Evolutionary conservation across 1,284 basidiomycete genomes (phyloP).

Genomic region (Fistulinella staudtii): DNA sequence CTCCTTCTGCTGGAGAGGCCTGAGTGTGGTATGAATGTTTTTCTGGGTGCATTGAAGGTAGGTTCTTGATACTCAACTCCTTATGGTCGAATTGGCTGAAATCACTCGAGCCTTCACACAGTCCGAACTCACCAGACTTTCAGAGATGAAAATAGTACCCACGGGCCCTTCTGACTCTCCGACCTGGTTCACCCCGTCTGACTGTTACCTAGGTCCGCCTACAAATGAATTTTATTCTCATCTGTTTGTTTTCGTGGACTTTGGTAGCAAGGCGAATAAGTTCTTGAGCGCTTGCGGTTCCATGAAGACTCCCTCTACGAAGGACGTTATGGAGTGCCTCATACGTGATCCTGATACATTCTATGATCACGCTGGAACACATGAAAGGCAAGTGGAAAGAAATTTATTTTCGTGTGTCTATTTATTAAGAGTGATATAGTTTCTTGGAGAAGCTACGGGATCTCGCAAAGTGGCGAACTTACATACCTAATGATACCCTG

Average conservation of each 20-base stretch:
- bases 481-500: conserved; percentile 7
- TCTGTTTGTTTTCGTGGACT: conserved; percentile 84
- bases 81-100: no score
- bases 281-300: conserved; percentile 87
- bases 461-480: background rate
- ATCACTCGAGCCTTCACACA: conserved; percentile 7
- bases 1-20: conserved; percentile 56
- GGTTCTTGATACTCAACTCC: background rate
- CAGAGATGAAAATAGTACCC: conserved; percentile 9
- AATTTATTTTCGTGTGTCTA: background rate
- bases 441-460: conserved; percentile 6
- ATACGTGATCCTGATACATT: conserved; percentile 8
- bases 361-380: conserved; percentile 2
- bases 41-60: background rate
- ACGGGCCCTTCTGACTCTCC: background rate
- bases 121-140: background rate
- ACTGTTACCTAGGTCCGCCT: conserved; percentile 9
- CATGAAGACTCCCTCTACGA: conserved; percentile 51
- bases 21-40: conserved; percentile 55
- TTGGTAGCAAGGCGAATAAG: conserved; percentile 73
- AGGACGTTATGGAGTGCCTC: conserved; percentile 45
- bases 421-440: background rate
- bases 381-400: background rate
- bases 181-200: background rate
- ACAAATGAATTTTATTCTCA: conserved; percentile 28